Percentiles rank a stretch among this genome's conserved stretches.
Evolutionary conservation across 2,329 filamentous ascomycete genomes (phyloP).

Genomic region (Neospermospora avenae): DNA sequence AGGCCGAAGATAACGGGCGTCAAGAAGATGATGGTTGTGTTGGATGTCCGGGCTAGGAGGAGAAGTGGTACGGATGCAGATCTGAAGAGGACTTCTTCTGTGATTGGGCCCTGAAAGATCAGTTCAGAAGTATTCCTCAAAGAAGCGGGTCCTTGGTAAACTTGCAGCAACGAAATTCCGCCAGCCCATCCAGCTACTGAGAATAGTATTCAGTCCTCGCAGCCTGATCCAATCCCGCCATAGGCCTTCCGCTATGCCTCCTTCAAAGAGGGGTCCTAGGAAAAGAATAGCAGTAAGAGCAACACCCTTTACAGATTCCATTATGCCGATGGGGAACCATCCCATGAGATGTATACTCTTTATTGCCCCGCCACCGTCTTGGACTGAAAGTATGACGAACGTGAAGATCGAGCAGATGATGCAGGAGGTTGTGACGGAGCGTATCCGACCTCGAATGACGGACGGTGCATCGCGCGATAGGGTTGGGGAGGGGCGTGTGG

Average conservation of each 20-base stretch:
- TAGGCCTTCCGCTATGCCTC: conserved; percentile 66
- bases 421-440: conserved; percentile 75
- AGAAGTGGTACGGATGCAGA: conserved; percentile 81
- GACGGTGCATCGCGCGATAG: conserved; percentile 84
- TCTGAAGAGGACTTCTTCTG: conserved; percentile 92
- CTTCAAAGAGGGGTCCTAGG: conserved; percentile 78
- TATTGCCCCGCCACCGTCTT: conserved; percentile 46
- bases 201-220: conserved; percentile 53
- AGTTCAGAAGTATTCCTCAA: not conserved
- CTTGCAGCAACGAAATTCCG: conserved; percentile 82
- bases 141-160: conserved; percentile 22
- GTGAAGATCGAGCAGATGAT: conserved; percentile 64
- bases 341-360: conserved; percentile 69
- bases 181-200: conserved; percentile 76
- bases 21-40: conserved; percentile 64
- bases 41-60: conserved; percentile 58
- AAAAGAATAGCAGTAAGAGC: conserved; percentile 76
- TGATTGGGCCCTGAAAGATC: conserved; percentile 65
- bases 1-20: conserved; percentile 89
- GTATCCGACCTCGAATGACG: conserved; percentile 82
- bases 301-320: conserved; percentile 62
- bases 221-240: conserved; percentile 64
- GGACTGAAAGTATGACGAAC: conserved; percentile 59
- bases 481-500: conserved; percentile 73
- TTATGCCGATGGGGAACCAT: conserved; percentile 70